Evolutionary conservation across 331 rosid genomes (phyloP), one percentile per base, ranked within the genome.

Genomic region (Erythrophleum ivorense): DNA sequence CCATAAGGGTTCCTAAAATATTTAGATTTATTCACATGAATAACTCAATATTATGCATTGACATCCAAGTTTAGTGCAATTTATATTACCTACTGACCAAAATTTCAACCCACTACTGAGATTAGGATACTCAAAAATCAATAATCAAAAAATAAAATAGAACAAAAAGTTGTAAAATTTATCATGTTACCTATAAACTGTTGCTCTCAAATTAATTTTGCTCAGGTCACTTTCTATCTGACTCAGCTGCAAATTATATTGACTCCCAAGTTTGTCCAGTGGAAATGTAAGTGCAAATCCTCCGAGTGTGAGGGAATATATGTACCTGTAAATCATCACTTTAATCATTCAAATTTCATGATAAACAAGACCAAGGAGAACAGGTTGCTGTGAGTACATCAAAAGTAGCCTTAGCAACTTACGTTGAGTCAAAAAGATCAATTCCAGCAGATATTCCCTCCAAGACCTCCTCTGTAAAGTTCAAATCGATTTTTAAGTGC

Each of bases 201-300:
- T 93, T 81, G 97, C 96, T 80, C 94, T 92, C 88, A 95, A 81
- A 85, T 91, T 95, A 67, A 93, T 93, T 89, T 95, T 95, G 63
- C 89, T 87, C 46, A 15, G 83, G 81, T 93, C 98, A 80, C 76
- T 83, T 83, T 87, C 96, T 6, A 49, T 70, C 75, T 84, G 82
- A 75, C 63, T 78, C 34, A 46, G 78, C 79, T 72, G 88, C 81
- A 58, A 48, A 65, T 74, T 73, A 67, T 86, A 78, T 50, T 79
- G 83, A 81, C 58, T 77, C 60, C 86, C 90, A 62, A 70, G 24
- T 73, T 84, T 88, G 83, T 88, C 83, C 34, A 87, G 81, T 13
- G 93, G 91, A 83, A 95, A 95, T 16, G 89, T 88, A 60, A 95
- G 90, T 3, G 93, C 99, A 87, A 93, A 89, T 86, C 99, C 98